Evolutionary conservation across 2,329 filamentous ascomycete genomes (phyloP).

Genomic region (Trichoderma sp.): DNA sequence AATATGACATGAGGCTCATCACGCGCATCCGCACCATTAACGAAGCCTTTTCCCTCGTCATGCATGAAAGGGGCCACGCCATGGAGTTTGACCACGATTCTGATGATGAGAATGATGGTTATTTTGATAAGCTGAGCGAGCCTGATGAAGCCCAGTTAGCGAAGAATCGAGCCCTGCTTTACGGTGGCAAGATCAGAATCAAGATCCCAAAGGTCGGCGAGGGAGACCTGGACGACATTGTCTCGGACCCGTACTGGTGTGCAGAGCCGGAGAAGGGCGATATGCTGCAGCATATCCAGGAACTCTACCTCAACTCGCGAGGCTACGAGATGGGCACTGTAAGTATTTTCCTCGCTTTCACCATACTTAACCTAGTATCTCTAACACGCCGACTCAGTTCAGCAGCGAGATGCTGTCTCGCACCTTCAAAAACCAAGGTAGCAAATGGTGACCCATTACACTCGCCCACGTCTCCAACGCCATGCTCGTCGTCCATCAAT

Average conservation of each 20-base stretch:
- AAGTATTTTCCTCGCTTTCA: slow-evolving; percentile 22
- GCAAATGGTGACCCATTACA: slow-evolving; percentile 55
- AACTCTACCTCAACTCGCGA: slow-evolving; percentile 42
- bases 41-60: slow-evolving; percentile 39
- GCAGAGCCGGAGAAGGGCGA: slow-evolving; percentile 27
- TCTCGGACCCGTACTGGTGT: slow-evolving; percentile 32
- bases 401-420: slow-evolving; percentile 45
- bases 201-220: slow-evolving; percentile 4
- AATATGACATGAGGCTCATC: slow-evolving; percentile 41
- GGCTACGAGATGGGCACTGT: slow-evolving; percentile 59
- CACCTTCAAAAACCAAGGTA: slow-evolving; percentile 56
- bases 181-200: neutral
- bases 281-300: slow-evolving; percentile 47
- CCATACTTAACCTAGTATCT: too few species aligned
- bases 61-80: slow-evolving; percentile 36
- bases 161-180: neutral
- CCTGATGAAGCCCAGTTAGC: too few species aligned
- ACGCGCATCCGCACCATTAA: slow-evolving; percentile 45
- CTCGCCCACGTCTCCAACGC: slow-evolving; percentile 54
- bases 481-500: slow-evolving; percentile 56
- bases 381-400: slow-evolving; percentile 39
- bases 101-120: too few species aligned
- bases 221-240: slow-evolving; percentile 2
- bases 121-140: too few species aligned
- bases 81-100: slow-evolving; percentile 3